Conservation (phyloP, 2,329 filamentous ascomycete species). For the Lasiodiplodia gonubiensis region DNA sequence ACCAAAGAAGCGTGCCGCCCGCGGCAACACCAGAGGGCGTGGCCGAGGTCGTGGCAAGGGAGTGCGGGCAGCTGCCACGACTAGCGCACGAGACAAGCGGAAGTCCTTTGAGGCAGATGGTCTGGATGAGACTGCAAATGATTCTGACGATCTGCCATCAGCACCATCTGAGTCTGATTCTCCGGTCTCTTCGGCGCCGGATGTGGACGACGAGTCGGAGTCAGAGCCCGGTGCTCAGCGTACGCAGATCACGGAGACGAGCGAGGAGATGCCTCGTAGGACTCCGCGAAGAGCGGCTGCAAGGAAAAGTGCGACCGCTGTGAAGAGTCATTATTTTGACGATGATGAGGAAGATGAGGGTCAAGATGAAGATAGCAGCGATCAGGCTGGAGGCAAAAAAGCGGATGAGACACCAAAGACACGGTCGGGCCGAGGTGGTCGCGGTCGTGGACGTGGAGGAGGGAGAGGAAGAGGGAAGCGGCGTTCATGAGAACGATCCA, state of each 20-base stretch:
- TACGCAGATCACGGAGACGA: neutral
- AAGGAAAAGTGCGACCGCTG: conserved; percentile 29
- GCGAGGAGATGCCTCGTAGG: neutral
- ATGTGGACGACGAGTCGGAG: neutral
- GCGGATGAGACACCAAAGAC: conserved; percentile 11
- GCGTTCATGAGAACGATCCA: neutral
- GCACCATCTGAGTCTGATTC: neutral
- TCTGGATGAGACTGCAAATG: neutral
- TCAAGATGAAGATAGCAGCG: neutral
- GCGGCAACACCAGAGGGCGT: conserved; percentile 25
- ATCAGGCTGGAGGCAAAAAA: neutral
- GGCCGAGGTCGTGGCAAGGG: conserved; percentile 32
- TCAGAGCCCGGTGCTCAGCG: neutral
- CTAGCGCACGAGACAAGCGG: neutral
- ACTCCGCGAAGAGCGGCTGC: conserved; percentile 27
- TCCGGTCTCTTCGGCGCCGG: neutral
- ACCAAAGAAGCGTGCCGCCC: neutral
- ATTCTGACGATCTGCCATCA: conserved; percentile 5
- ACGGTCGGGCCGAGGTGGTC: neutral
- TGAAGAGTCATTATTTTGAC: conserved; percentile 31
- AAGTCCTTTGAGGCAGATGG: neutral
- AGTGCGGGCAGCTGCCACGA: conserved; percentile 8
- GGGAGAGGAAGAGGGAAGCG: conserved; percentile 28
- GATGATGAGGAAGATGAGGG: neutral
- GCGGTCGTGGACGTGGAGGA: conserved; percentile 11